Conservation (phyloP, 2,329 filamentous ascomycete species). For the Aspergillus quadricinctus region DNA sequence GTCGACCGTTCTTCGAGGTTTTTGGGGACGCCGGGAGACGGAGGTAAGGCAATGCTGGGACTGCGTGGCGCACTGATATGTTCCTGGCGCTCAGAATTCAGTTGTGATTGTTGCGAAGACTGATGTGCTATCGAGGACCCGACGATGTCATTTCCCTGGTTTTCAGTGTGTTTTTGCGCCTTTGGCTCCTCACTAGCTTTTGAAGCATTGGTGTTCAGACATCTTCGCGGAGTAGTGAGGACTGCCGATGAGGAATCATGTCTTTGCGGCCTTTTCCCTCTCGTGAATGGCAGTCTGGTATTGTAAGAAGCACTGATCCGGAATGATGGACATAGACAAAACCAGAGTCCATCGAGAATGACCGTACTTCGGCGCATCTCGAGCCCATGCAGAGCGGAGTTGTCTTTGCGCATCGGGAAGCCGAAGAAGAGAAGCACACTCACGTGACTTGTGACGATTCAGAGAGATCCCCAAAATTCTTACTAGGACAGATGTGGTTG, state of each 20-base stretch:
- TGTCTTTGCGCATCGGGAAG: slow-evolving; percentile 6
- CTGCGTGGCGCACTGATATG: not conserved
- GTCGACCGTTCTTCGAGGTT: slow-evolving; percentile 15
- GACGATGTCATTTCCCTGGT: not conserved
- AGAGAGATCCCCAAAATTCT: not conserved
- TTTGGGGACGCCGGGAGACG: slow-evolving; percentile 13
- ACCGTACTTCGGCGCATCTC: slow-evolving; percentile 32
- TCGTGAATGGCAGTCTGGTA: slow-evolving; percentile 8
- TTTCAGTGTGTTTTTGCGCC: not conserved
- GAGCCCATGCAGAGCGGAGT: slow-evolving; percentile 12
- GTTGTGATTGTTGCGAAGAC: not conserved
- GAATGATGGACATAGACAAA: slow-evolving; percentile 39
- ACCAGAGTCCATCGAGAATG: slow-evolving; percentile 38
- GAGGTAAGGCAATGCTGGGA: not conserved
- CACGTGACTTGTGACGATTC: slow-evolving; percentile 13
- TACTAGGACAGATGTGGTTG: not conserved
- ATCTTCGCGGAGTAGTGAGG: slow-evolving; percentile 15
- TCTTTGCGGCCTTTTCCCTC: slow-evolving; percentile 8
- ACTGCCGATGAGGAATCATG: slow-evolving; percentile 1
- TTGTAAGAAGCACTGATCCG: slow-evolving; percentile 15
- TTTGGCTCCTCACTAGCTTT: not conserved
- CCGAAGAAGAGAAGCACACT: slow-evolving; percentile 2
- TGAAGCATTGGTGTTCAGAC: slow-evolving; percentile 13
- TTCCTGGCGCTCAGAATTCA: not conserved
- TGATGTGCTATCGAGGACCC: not conserved